Conservation (phyloP, 2,329 filamentous ascomycete species). For the Tolypocladium sp. region DNA sequence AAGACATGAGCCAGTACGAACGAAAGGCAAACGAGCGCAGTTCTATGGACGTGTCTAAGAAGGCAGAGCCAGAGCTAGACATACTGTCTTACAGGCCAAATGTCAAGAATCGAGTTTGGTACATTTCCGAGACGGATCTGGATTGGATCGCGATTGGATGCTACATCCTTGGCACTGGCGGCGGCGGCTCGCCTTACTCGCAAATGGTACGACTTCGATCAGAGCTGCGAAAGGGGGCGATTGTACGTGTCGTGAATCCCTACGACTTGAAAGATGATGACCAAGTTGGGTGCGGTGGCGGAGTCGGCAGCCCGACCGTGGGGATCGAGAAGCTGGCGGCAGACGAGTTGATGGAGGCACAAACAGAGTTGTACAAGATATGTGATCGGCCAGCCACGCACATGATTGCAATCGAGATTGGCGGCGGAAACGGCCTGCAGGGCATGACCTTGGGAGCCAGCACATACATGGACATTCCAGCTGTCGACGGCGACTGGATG, state of each 20-base stretch:
- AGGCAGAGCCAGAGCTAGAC: constrained; percentile 17
- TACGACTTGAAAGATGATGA: constrained; percentile 40
- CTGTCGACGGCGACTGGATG: constrained; percentile 49
- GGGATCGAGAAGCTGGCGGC: constrained; percentile 50
- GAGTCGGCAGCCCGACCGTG: constrained; percentile 51
- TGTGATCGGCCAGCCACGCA: constrained; percentile 38
- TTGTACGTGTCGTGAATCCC: constrained; percentile 41
- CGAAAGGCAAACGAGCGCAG: constrained; percentile 2
- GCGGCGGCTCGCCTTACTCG: constrained; percentile 46
- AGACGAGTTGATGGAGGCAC: constrained; percentile 44
- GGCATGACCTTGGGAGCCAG: constrained; percentile 47
- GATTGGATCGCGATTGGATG: constrained; percentile 48
- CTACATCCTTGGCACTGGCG: constrained; percentile 53
- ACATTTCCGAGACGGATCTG: constrained; percentile 48
- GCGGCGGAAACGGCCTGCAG: constrained; percentile 56
- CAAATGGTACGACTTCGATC: constrained; percentile 40
- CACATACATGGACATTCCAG: constrained; percentile 39
- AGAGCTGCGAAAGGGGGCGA: constrained; percentile 39
- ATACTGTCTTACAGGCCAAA: constrained; percentile 37
- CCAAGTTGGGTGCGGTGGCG: constrained; percentile 45
- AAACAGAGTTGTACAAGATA: constrained; percentile 43
- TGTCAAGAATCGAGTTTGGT: constrained; percentile 43
- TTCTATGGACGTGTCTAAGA: not conserved
- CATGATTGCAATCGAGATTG: constrained; percentile 56
- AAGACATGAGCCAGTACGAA: constrained; percentile 13